phyloP scores from a whole-genome alignment of 2,329 filamentous ascomycete species.

The Plectosphaerella cucumerina region DNA sequence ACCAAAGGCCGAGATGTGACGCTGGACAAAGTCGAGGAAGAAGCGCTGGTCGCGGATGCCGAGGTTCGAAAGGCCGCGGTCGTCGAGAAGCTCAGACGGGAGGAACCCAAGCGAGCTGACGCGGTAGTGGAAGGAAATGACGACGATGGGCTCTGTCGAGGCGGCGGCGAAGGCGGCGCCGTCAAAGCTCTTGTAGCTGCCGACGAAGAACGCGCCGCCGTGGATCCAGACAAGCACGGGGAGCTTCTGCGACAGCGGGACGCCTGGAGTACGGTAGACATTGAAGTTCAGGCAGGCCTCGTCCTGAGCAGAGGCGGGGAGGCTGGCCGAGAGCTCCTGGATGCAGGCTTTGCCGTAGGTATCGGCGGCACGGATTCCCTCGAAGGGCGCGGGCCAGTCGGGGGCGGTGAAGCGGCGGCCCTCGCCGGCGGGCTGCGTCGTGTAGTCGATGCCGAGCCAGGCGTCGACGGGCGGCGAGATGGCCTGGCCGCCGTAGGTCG shows the following conservation, averaged over 20 bases:
- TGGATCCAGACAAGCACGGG: constrained; percentile 36
- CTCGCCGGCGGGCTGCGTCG: constrained; percentile 33
- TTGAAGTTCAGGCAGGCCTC: constrained; percentile 36
- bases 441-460: constrained; percentile 44
- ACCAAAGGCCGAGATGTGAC: constrained; percentile 47
- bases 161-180: constrained; percentile 25
- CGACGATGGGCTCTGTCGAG: constrained; percentile 33
- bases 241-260: constrained; percentile 28
- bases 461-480: constrained; percentile 31
- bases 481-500: constrained; percentile 23
- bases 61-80: constrained; percentile 39
- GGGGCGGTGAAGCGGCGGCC: constrained; percentile 32
- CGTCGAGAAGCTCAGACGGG: constrained; percentile 35
- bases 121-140: constrained; percentile 40
- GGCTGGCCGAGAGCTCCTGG: constrained; percentile 24
- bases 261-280: constrained; percentile 28
- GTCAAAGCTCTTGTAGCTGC: constrained; percentile 29
- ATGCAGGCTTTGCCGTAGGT: constrained; percentile 36
- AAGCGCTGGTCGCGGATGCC: constrained; percentile 50
- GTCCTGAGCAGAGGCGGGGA: constrained; percentile 17
- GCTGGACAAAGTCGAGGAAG: constrained; percentile 49
- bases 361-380: constrained; percentile 31
- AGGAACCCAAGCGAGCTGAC: constrained; percentile 30
- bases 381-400: constrained; percentile 33
- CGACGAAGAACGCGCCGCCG: constrained; percentile 29